Evolutionary conservation across 23 red algal genomes (phyloP).

Genomic region (Gracilaria caudata): DNA sequence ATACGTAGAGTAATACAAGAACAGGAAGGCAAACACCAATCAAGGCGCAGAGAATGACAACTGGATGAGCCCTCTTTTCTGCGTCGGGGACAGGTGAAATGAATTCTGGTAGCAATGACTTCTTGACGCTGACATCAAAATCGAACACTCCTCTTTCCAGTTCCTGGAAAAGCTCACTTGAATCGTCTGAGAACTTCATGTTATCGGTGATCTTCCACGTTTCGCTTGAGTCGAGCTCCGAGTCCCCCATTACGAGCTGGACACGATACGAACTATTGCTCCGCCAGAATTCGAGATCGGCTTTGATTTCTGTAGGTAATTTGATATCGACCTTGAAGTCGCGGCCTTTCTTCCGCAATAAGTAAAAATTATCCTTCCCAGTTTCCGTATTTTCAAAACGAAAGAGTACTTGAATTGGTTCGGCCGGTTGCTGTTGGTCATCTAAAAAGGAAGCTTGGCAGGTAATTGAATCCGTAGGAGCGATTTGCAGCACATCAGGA

Average conservation of each 20-base stretch:
- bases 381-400: slow-evolving; percentile 53
- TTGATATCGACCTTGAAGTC: slow-evolving; percentile 59
- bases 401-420: slow-evolving; percentile 41
- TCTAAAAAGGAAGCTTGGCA: slow-evolving; percentile 53
- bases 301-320: slow-evolving; percentile 36
- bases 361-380: slow-evolving; percentile 36
- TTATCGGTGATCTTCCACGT: slow-evolving; percentile 55
- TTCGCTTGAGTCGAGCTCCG: slow-evolving; percentile 2
- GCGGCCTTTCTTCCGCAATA: slow-evolving; percentile 14
- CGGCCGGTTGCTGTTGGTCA: slow-evolving; percentile 20
- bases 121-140: slow-evolving; percentile 76
- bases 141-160: slow-evolving; percentile 53
- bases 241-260: slow-evolving; percentile 49
- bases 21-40: slow-evolving; percentile 11
- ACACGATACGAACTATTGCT: slow-evolving; percentile 14
- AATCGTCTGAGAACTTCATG: slow-evolving; percentile 20
- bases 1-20: slow-evolving; percentile 41
- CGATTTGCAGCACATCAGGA: slow-evolving; percentile 10
- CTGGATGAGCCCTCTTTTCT: slow-evolving; percentile 39
- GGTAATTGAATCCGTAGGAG: slow-evolving; percentile 9
- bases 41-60: slow-evolving; percentile 28
- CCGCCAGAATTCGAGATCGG: slow-evolving; percentile 48
- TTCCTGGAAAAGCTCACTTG: slow-evolving; percentile 7
- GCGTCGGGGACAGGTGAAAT: slow-evolving; percentile 19
- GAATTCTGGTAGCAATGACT: slow-evolving; percentile 57